Conservation (phyloP, 306 rosid genomes). For the Pueraria montana region DNA sequence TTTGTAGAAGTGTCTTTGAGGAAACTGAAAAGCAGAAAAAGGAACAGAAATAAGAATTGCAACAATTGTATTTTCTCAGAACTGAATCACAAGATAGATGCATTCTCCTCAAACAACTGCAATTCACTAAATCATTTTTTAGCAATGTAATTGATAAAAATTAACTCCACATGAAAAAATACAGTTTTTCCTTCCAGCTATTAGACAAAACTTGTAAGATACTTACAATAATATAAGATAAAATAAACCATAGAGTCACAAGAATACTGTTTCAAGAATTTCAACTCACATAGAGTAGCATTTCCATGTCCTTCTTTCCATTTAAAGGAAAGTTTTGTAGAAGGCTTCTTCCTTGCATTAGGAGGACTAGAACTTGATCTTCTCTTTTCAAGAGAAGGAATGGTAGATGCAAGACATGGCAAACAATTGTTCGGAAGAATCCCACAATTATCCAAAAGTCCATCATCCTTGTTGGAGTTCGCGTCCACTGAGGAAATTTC, state of each 20-base stretch:
- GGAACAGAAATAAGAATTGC: constrained; percentile 30
- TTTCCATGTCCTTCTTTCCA: constrained; percentile 76
- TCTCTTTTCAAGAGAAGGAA: constrained; percentile 79
- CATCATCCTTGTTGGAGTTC: constrained; percentile 68
- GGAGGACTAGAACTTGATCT: constrained; percentile 89
- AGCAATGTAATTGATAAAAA: constrained; percentile 33
- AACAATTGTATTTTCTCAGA: background rate
- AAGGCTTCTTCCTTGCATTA: constrained; percentile 71
- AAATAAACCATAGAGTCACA: constrained; percentile 8
- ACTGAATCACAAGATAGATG: constrained; percentile 16
- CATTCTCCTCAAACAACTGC: background rate
- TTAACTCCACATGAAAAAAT: background rate
- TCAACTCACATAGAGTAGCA: constrained; percentile 75
- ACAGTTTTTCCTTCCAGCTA: constrained; percentile 14
- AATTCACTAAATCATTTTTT: constrained; percentile 5
- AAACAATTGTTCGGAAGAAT: constrained; percentile 87
- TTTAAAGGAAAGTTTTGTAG: constrained; percentile 74
- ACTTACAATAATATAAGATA: background rate
- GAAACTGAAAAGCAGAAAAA: constrained; percentile 74
- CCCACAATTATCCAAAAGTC: constrained; percentile 83
- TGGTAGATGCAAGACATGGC: constrained; percentile 87
- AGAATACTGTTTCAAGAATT: constrained; percentile 35
- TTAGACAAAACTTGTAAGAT: constrained; percentile 2
- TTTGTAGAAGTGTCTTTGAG: constrained; percentile 79
- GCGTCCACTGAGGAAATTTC: constrained; percentile 80